Conservation (phyloP, 805 yeast genomes). For the Metschnikowia henanensis region DNA sequence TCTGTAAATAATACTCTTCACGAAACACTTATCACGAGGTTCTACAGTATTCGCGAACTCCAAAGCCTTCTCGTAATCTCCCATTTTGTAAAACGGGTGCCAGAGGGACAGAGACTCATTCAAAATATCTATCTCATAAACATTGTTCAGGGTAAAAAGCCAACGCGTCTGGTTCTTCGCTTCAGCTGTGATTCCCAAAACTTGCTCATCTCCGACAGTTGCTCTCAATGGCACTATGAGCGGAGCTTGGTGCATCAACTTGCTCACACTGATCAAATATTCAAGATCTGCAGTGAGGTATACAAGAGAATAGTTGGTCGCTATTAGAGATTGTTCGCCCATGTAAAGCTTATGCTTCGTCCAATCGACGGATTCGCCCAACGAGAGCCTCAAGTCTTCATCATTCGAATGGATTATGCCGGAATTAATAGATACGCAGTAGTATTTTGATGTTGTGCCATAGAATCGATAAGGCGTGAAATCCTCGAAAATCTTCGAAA, state of each 20-base stretch:
- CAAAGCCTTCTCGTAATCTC: slow-evolving; percentile 65
- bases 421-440: slow-evolving; percentile 11
- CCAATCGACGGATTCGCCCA: slow-evolving; percentile 15
- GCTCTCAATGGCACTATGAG: slow-evolving; percentile 4
- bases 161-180: slow-evolving; percentile 60
- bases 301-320: slow-evolving; percentile 34
- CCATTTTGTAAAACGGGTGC: slow-evolving; percentile 37
- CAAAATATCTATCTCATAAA: slow-evolving; percentile 70
- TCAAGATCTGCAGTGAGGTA: slow-evolving; percentile 18
- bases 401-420: slow-evolving; percentile 31
- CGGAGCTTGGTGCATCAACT: slow-evolving; percentile 23
- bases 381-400: slow-evolving; percentile 25
- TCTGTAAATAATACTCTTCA: slow-evolving; percentile 47
- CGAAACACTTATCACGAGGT: background rate
- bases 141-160: slow-evolving; percentile 60
- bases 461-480: background rate
- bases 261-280: slow-evolving; percentile 28
- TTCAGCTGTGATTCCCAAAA: slow-evolving; percentile 35
- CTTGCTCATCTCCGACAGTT: slow-evolving; percentile 5
- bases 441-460: slow-evolving; percentile 6
- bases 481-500: background rate
- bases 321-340: slow-evolving; percentile 18
- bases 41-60: slow-evolving; percentile 8
- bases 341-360: background rate
- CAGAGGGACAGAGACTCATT: slow-evolving; percentile 77